A percentile compares a stretch with the other conserved stretches of the same genome.
These are phyloP conservation scores for Pleoardoris graminearum DNA, from an alignment of 2,329 filamentous ascomycete genomes.

Conservation along the genomic window DNA sequence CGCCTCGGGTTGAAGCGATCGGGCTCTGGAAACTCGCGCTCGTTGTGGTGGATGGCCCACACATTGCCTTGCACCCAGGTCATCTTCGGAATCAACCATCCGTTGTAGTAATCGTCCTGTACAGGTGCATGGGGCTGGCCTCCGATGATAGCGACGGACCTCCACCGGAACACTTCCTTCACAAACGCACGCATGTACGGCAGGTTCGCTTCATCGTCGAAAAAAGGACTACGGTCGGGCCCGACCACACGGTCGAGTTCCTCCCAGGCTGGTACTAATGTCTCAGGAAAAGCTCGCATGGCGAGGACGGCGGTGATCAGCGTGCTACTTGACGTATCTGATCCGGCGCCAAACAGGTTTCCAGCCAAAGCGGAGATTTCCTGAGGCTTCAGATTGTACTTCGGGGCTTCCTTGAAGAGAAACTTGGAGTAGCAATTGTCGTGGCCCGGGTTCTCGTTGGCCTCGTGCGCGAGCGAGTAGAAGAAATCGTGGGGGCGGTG, in stretches of 20 bases:
- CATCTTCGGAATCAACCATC: conserved; percentile 45
- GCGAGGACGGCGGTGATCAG: conserved; percentile 41
- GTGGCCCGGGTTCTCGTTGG: conserved; percentile 34
- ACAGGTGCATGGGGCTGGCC: conserved; percentile 42
- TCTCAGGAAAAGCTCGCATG: conserved; percentile 41
- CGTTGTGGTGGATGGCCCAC: conserved; percentile 49
- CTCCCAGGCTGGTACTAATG: conserved; percentile 35
- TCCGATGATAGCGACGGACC: conserved; percentile 40
- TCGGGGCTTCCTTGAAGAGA: conserved; percentile 48
- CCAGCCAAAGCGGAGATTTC: conserved; percentile 40
- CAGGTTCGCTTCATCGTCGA: conserved; percentile 37
- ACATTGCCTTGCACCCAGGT: conserved; percentile 47
- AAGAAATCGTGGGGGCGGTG: conserved; percentile 42
- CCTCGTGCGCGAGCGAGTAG: conserved; percentile 38
- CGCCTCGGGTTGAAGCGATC: conserved; percentile 42
- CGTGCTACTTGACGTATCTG: conserved; percentile 40
- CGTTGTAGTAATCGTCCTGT: conserved; percentile 44
- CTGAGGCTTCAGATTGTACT: conserved; percentile 31
- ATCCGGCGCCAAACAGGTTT: conserved; percentile 40
- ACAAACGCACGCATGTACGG: conserved; percentile 47
- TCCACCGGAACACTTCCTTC: conserved; percentile 43
- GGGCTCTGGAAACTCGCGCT: conserved; percentile 43
- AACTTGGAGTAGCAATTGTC: conserved; percentile 41
- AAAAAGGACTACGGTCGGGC: conserved; percentile 35
- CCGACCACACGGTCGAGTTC: conserved; percentile 41